phyloP scores from a whole-genome alignment of 1,284 basidiomycete genomes.

The Fomes fomentarius region DNA sequence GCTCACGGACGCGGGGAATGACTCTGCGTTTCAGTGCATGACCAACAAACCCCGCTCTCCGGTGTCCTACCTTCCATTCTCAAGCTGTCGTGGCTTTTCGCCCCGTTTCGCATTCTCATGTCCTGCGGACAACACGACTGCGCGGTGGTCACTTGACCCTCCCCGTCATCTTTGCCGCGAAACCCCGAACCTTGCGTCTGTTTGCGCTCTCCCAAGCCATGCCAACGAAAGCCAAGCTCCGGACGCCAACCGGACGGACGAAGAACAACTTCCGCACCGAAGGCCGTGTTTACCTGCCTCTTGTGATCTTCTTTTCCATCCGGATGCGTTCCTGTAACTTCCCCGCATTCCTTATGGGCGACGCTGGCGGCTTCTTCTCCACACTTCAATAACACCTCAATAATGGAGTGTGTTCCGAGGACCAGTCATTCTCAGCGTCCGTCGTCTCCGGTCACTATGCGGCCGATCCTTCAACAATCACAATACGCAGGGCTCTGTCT shows the following conservation, averaged over 20 bases:
- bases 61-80: constrained; percentile 7
- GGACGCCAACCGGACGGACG: background rate
- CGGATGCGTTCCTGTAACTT: background rate
- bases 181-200: no score
- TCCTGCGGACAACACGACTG: constrained; percentile 12
- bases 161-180: background rate
- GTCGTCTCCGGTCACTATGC: no score
- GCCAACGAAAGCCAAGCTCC: constrained; percentile 3
- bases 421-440: background rate
- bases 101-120: constrained; percentile 25
- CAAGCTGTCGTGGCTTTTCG: background rate
- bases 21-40: background rate
- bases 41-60: constrained; percentile 7
- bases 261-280: background rate
- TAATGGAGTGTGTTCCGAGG: background rate
- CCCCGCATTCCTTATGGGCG: background rate
- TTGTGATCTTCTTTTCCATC: background rate
- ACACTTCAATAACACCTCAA: background rate
- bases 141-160: constrained; percentile 21
- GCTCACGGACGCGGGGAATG: constrained; percentile 12
- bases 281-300: background rate
- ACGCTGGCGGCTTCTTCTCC: background rate
- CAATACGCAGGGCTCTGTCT: no score
- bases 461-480: no score
- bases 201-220: constrained; percentile 2